Conservation (phyloP, 1,284 basidiomycete species). For the Leccinum pachyderme region DNA sequence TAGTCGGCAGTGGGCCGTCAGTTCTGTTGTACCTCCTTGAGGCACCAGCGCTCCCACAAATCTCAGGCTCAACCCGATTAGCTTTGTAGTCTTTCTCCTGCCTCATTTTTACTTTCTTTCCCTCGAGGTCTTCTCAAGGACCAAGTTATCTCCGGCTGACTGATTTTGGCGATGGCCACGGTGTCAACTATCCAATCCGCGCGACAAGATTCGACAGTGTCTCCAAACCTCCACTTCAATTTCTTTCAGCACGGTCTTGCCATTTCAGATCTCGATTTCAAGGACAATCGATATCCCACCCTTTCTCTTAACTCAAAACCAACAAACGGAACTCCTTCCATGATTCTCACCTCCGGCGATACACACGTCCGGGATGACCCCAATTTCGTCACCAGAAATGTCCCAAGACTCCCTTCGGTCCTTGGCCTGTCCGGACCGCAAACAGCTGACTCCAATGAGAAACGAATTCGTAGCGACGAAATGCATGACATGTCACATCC, state of each 20-base stretch:
- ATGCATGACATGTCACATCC: conserved; percentile 17
- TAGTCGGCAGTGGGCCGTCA: not conserved
- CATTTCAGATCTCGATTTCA: conserved; percentile 55
- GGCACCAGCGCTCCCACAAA: not conserved
- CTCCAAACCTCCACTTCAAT: conserved; percentile 35
- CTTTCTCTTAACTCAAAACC: conserved; percentile 32
- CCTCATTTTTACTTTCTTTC: conserved; percentile 12
- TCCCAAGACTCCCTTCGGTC: conserved; percentile 13
- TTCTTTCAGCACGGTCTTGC: conserved; percentile 53
- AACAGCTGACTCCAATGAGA: conserved; percentile 18
- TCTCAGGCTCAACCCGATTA: conserved; percentile 1
- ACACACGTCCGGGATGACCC: conserved; percentile 20
- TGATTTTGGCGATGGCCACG: conserved; percentile 44
- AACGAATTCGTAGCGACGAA: conserved; percentile 26
- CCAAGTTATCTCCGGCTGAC: conserved; percentile 20
- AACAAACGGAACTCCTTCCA: conserved; percentile 28
- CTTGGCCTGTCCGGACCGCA: conserved; percentile 14
- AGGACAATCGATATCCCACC: conserved; percentile 60
- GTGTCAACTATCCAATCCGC: conserved; percentile 42
- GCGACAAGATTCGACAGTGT: conserved; percentile 39
- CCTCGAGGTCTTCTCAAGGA: conserved; percentile 17
- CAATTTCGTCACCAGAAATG: conserved; percentile 9
- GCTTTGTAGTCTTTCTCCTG: conserved; percentile 5
- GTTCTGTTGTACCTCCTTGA: not conserved
- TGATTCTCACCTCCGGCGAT: conserved; percentile 28